phyloP scores from a whole-genome alignment of 768 basidiomycete species.

The Lyophyllum atratum region DNA sequence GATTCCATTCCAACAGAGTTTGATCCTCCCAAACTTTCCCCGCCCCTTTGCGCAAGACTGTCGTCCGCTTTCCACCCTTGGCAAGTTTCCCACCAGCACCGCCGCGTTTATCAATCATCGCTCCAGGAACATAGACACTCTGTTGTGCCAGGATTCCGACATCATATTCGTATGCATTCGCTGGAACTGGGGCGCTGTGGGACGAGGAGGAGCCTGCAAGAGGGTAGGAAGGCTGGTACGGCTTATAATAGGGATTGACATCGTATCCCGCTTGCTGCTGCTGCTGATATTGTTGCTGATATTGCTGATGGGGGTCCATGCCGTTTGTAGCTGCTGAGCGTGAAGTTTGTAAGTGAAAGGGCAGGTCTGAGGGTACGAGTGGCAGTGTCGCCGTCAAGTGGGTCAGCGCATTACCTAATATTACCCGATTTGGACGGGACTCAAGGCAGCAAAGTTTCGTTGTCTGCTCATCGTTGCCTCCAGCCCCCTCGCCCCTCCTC shows the following conservation, averaged over 20 bases:
- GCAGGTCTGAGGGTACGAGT: not conserved
- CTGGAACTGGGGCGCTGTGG: constrained; percentile 78
- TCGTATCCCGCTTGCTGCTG: constrained; percentile 57
- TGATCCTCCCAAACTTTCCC: constrained; percentile 99
- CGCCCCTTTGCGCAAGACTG: constrained; percentile 92
- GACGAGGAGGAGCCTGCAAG: constrained; percentile 64
- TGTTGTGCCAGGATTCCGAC: constrained; percentile 90
- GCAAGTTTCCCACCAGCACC: constrained; percentile 84
- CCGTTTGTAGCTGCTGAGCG: constrained; percentile 15
- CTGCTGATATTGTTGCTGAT: constrained; percentile 51
- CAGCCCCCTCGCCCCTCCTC: constrained; percentile 34
- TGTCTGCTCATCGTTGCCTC: constrained; percentile 25
- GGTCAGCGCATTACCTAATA: constrained; percentile 28
- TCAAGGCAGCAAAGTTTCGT: constrained; percentile 7
- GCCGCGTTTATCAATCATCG: constrained; percentile 86
- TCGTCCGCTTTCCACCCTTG: constrained; percentile 89
- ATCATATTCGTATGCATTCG: constrained; percentile 92
- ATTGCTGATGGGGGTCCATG: constrained; percentile 50
- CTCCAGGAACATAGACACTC: constrained; percentile 90
- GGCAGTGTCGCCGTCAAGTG: too few species aligned
- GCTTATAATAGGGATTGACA: constrained; percentile 81
- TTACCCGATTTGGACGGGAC: constrained; percentile 13
- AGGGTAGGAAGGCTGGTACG: constrained; percentile 74
- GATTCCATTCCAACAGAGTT: constrained; percentile 96
- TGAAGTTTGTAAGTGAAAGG: not conserved